Evolutionary conservation across 2,329 filamentous ascomycete genomes (phyloP).

Genomic region (Curvularia lunata): DNA sequence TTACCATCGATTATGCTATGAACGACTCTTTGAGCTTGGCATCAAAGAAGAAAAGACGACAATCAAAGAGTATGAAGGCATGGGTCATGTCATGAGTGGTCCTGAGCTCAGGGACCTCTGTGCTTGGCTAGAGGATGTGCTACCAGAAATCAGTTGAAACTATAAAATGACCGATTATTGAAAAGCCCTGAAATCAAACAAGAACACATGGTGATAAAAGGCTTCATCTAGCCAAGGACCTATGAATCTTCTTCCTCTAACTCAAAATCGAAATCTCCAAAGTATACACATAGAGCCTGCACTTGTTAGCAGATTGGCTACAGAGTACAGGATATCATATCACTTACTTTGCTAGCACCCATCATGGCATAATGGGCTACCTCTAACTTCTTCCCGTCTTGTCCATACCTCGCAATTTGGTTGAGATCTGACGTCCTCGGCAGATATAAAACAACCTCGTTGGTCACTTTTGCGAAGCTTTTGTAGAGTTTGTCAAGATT

Average conservation of each 20-base stretch:
- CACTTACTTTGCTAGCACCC: conserved; percentile 79
- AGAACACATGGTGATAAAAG: background rate
- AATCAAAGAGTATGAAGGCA: conserved; percentile 56
- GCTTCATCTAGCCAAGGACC: background rate
- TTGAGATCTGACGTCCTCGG: conserved; percentile 64
- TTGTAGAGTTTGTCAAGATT: conserved; percentile 56
- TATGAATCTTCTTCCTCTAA: conserved; percentile 23
- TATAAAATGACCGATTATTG: background rate
- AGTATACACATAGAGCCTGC: conserved; percentile 64
- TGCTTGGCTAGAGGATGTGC: conserved; percentile 50
- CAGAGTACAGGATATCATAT: background rate
- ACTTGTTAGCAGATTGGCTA: background rate
- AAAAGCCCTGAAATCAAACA: background rate
- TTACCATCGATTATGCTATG: conserved; percentile 52
- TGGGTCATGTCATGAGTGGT: conserved; percentile 55
- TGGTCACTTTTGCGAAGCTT: conserved; percentile 49
- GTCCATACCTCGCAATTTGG: conserved; percentile 45
- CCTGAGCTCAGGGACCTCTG: conserved; percentile 56
- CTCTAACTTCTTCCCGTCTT: conserved; percentile 43
- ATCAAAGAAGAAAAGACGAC: conserved; percentile 49
- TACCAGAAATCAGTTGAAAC: conserved; percentile 36
- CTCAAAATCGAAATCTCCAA: conserved; percentile 58
- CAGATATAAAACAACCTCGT: conserved; percentile 75
- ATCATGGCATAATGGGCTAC: conserved; percentile 83
- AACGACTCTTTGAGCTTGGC: conserved; percentile 50